A percentile compares a stretch with the other conserved stretches of the same genome.
These are phyloP conservation scores for Leptodontidium sp. DNA, from an alignment of 2,329 filamentous ascomycete genomes.

Conservation along the genomic window DNA sequence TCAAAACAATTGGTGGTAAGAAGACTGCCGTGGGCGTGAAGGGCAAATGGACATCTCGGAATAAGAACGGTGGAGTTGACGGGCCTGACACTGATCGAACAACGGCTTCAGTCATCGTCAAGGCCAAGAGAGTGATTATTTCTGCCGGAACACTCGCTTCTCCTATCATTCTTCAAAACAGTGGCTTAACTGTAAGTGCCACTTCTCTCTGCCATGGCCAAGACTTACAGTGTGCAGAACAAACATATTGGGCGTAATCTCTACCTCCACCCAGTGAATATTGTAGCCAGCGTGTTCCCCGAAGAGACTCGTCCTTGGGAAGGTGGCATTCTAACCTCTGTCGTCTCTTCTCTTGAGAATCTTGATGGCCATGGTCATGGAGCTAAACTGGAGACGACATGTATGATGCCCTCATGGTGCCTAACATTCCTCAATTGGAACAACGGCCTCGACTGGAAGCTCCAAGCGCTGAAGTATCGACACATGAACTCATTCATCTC, in stretches of 20 bases:
- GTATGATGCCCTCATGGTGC: constrained; percentile 73
- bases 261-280: constrained; percentile 76
- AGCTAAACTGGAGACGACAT: constrained; percentile 77
- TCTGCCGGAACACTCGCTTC: constrained; percentile 77
- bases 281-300: constrained; percentile 66
- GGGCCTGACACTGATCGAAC: constrained; percentile 56
- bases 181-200: constrained; percentile 68
- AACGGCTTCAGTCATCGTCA: constrained; percentile 70
- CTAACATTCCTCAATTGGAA: constrained; percentile 72
- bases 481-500: constrained; percentile 76
- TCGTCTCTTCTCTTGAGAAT: constrained; percentile 80
- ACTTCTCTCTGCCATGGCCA: neutral
- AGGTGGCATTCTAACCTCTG: constrained; percentile 75
- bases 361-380: constrained; percentile 82
- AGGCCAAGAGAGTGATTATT: constrained; percentile 80
- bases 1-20: constrained; percentile 58
- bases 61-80: constrained; percentile 64
- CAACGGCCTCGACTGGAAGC: constrained; percentile 73
- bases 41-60: constrained; percentile 77
- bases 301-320: constrained; percentile 74
- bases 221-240: constrained; percentile 56
- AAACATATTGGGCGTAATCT: constrained; percentile 83
- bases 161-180: constrained; percentile 77
- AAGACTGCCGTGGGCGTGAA: constrained; percentile 72
- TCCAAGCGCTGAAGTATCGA: constrained; percentile 70